These are phyloP conservation scores for Metschnikowia lachancei DNA, from an alignment of 805 yeast genomes.

Conservation along the genomic window DNA sequence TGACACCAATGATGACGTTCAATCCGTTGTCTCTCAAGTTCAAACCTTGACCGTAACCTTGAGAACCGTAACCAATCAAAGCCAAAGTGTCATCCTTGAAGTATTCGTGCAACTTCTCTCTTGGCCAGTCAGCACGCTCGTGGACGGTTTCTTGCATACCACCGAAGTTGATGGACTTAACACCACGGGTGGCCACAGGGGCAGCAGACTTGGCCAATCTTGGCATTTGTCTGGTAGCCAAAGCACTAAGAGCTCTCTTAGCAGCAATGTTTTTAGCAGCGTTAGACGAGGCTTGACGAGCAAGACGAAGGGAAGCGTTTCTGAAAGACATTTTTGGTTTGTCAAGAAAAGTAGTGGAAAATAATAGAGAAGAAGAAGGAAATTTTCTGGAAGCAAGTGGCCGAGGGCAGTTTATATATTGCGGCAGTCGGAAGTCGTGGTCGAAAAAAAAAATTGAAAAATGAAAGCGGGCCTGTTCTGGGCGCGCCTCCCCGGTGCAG, in stretches of 20 bases:
- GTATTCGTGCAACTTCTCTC: conserved; percentile 90
- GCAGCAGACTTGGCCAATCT: conserved; percentile 33
- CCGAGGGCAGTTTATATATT: conserved; percentile 10
- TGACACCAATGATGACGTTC: conserved; percentile 96
- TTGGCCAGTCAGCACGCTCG: conserved; percentile 99
- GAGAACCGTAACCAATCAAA: conserved; percentile 98
- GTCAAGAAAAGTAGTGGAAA: conserved; percentile 6
- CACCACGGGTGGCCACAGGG: conserved; percentile 74
- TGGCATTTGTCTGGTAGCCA: conserved; percentile 47
- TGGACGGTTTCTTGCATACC: conserved; percentile 93
- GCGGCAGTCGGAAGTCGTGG: conserved; percentile 7
- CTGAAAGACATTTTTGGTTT: conserved; percentile 40
- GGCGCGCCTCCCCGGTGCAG: conserved; percentile 15
- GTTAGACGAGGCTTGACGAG: conserved; percentile 46
- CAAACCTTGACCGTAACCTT: conserved; percentile 99
- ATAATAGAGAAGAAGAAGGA: conserved; percentile 4
- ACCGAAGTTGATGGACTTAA: conserved; percentile 95
- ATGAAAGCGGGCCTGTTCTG: conserved; percentile 1
- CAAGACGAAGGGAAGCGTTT: conserved; percentile 44
- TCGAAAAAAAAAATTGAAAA: conserved; percentile 8
- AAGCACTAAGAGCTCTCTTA: conserved; percentile 65
- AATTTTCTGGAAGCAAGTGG: conserved; percentile 1
- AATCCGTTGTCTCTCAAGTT: conserved; percentile 99
- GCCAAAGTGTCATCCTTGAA: conserved; percentile 98
- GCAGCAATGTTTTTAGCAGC: conserved; percentile 46